phyloP scores from a whole-genome alignment of 441 rosid species.

The Croton setiger region DNA sequence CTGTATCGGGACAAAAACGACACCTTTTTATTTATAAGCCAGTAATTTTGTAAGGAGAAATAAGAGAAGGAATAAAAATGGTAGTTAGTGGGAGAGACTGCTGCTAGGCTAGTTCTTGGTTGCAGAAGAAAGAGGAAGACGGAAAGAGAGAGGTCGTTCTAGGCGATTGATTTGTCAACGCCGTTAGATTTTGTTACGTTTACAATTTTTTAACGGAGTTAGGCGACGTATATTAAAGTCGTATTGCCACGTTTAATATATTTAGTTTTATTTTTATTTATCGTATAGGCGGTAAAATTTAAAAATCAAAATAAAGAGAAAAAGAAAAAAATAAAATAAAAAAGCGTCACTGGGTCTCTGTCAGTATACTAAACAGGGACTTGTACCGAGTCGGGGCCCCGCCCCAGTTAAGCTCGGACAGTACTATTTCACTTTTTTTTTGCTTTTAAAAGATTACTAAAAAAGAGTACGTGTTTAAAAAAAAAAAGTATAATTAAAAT shows the following conservation, averaged over 20 bases:
- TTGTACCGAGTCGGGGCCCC: too few species aligned
- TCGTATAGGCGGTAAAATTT: slow-evolving; percentile 23
- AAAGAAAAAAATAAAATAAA: background rate
- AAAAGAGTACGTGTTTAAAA: background rate
- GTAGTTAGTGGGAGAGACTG: slow-evolving; percentile 1
- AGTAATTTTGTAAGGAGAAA: slow-evolving; percentile 7
- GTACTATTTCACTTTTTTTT: background rate
- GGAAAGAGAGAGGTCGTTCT: slow-evolving; percentile 45
- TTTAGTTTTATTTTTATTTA: slow-evolving; percentile 1
- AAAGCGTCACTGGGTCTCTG: background rate
- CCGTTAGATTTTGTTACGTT: slow-evolving; percentile 37
- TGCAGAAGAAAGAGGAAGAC: slow-evolving; percentile 17
- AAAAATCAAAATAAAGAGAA: background rate
- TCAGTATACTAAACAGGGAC: too few species aligned
- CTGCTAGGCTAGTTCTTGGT: slow-evolving; percentile 1
- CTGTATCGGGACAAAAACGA: slow-evolving; percentile 15
- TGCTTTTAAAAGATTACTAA: background rate
- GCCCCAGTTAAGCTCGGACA: too few species aligned
- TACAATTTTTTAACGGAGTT: slow-evolving; percentile 32
- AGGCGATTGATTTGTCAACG: slow-evolving; percentile 41
- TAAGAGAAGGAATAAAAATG: slow-evolving; percentile 20
- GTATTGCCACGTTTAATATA: background rate
- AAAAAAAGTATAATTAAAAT: background rate
- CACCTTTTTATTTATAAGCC: background rate
- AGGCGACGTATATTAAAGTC: slow-evolving; percentile 24